Evolutionary conservation across 1,284 basidiomycete species (phyloP).

Genomic region (Naganishia sp.): DNA sequence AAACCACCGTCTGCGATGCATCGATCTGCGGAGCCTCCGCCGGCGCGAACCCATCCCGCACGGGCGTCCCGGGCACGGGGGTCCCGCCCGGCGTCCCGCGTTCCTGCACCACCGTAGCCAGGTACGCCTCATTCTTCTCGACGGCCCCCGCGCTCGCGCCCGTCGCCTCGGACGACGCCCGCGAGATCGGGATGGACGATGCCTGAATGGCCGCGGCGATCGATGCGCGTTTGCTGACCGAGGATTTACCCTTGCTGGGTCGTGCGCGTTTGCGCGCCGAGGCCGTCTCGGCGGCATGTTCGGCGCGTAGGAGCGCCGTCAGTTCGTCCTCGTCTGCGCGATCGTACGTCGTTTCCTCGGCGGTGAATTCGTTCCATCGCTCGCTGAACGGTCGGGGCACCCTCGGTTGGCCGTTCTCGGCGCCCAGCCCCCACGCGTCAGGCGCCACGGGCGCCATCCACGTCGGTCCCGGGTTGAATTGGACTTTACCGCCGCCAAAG

Average conservation of each 20-base stretch:
- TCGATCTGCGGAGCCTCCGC: neutral
- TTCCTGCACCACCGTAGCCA: conserved; percentile 21
- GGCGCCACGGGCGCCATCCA: conserved; percentile 67
- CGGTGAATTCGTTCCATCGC: conserved; percentile 46
- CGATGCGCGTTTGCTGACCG: conserved; percentile 5
- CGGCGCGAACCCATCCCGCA: neutral
- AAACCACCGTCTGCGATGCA: too few species aligned
- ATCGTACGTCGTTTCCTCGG: conserved; percentile 47
- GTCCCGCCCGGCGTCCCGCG: conserved; percentile 15
- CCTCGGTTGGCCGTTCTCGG: conserved; percentile 9
- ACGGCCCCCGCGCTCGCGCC: neutral
- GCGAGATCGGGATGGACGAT: conserved; percentile 9
- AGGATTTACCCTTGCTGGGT: conserved; percentile 5
- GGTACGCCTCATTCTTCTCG: neutral
- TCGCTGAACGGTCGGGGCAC: conserved; percentile 43
- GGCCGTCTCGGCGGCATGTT: conserved; percentile 35
- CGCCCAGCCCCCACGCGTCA: conserved; percentile 18
- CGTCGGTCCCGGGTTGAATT: conserved; percentile 81
- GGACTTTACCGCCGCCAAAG: conserved; percentile 84
- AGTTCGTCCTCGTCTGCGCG: conserved; percentile 47
- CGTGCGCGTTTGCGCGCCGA: too few species aligned
- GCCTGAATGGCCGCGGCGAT: conserved; percentile 13
- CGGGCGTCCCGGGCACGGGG: conserved; percentile 15
- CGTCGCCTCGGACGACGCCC: conserved; percentile 9
- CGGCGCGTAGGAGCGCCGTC: conserved; percentile 36